Percentiles rank a stretch among this genome's conserved stretches.
Evolutionary conservation across 805 yeast species (phyloP).

Genomic region (Zygotorulaspora chibaensis): DNA sequence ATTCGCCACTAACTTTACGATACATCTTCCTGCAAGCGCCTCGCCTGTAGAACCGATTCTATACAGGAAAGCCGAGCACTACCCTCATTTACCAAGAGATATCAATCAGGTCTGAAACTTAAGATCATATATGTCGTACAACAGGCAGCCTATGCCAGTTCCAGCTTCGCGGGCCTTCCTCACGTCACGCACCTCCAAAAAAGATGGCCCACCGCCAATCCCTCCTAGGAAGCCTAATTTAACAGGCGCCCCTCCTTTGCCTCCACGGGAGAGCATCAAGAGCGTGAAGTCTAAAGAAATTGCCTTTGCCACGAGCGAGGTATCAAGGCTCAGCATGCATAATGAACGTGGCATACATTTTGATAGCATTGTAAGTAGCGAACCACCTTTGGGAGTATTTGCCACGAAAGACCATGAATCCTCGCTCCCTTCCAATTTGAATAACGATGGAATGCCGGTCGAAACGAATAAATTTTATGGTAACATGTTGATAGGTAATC

Average conservation of each 20-base stretch:
- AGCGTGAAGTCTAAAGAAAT: not conserved
- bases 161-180: constrained; percentile 16
- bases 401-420: constrained; percentile 28
- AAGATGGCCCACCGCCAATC: not conserved
- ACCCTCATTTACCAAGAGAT: not conserved
- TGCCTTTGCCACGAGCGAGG: not conserved
- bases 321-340: not conserved
- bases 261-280: constrained; percentile 7
- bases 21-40: too few relatives aligned
- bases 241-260: constrained; percentile 10
- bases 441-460: constrained; percentile 39
- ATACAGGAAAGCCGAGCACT: too few relatives aligned
- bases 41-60: too few relatives aligned
- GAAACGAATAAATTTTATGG: constrained; percentile 79
- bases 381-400: constrained; percentile 45
- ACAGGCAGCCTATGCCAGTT: constrained; percentile 31
- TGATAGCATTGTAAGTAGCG: constrained; percentile 39
- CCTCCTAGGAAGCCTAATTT: constrained; percentile 1
- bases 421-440: constrained; percentile 25
- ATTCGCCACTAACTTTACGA: too few relatives aligned
- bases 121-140: constrained; percentile 5
- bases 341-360: constrained; percentile 32
- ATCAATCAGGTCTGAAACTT: not conserved
- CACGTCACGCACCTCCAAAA: constrained; percentile 17
- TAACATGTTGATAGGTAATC: constrained; percentile 62